A percentile compares a stretch with the other conserved stretches of the same genome.
phyloP scores from a whole-genome alignment of 2,329 filamentous ascomycete genomes.

The Phoma herbarum region DNA sequence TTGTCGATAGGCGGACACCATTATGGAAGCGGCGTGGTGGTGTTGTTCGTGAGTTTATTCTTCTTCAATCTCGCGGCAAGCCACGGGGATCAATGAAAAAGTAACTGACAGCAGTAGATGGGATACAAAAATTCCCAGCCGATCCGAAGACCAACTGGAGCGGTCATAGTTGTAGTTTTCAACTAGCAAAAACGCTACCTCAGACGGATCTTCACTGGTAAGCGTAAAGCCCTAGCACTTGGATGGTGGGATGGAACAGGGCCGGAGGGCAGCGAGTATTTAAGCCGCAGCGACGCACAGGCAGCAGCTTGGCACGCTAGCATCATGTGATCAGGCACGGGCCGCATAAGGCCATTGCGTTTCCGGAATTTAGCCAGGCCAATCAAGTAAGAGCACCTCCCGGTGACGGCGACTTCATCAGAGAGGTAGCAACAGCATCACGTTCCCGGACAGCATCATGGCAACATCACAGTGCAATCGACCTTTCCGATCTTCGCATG shows the following conservation, averaged over 20 bases:
- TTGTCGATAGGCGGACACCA: background rate
- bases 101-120: slow-evolving; percentile 37
- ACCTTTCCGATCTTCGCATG: too few relatives aligned
- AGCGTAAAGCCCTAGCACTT: slow-evolving; percentile 76
- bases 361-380: background rate
- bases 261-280: slow-evolving; percentile 11
- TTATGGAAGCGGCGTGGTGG: background rate
- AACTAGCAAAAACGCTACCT: slow-evolving; percentile 90
- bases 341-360: background rate
- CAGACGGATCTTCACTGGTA: slow-evolving; percentile 88
- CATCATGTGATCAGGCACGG: slow-evolving; percentile 24
- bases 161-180: slow-evolving; percentile 82
- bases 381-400: background rate
- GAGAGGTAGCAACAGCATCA: background rate
- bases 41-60: slow-evolving; percentile 18
- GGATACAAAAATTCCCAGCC: slow-evolving; percentile 82
- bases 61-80: slow-evolving; percentile 44
- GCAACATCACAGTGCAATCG: background rate
- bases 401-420: background rate
- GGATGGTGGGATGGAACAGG: slow-evolving; percentile 2
- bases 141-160: slow-evolving; percentile 75
- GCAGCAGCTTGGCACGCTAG: slow-evolving; percentile 33
- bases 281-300: slow-evolving; percentile 19
- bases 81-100: slow-evolving; percentile 44
- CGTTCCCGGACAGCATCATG: background rate